Evolutionary conservation across 441 rosid species (phyloP), one percentile per base, ranked within the genome.

Genomic region (Codiaeum variegatum): DNA sequence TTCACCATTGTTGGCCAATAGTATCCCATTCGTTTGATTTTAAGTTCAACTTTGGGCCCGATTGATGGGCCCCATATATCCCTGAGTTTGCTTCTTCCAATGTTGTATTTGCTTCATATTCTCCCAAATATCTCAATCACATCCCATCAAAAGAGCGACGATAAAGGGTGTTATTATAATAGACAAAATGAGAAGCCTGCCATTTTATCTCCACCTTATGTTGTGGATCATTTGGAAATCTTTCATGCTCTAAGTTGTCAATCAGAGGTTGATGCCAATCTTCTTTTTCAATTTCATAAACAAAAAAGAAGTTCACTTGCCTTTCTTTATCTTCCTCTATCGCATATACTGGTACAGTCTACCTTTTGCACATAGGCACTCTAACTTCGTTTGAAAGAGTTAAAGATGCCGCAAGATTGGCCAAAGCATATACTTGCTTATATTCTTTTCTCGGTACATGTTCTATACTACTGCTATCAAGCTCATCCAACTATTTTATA

Each of bases 1-100:
- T 36, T 51, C 5, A 67, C 69, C 70, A 77, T 67, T 5, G 49
- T 67, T 0, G 16, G 66, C 74, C 15, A 51, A 0, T 67, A 77
- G 21, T 77, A 72, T 0, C 76, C 76, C 32, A 72, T 46, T 19
- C 29, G 32, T 34, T 67, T 65, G 1, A 66, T 66, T 16, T 3
- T 0, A 44, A 66, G 0, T 66, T 24, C 6, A 66, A 0, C 6
- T 66, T 66, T 24, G 24, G 6, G 9, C 56, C 16, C 0, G 7
- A 46, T 46, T 66, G 16, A 4, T 66, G 38, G 4, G 40, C 18
- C 7, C 38, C 7, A 6, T 6, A 66, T 5, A 46, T 23, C 5
- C 58, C 6, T 1, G 3, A 66, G 5, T 66, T 56, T 16, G 40
- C 55, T 46, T 46, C 24, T 19, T 67, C 19, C 40, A 67, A 21